Base-by-base conservation (phyloP, 768 basidiomycete species). In the Cubamyces lactineus region DNA sequence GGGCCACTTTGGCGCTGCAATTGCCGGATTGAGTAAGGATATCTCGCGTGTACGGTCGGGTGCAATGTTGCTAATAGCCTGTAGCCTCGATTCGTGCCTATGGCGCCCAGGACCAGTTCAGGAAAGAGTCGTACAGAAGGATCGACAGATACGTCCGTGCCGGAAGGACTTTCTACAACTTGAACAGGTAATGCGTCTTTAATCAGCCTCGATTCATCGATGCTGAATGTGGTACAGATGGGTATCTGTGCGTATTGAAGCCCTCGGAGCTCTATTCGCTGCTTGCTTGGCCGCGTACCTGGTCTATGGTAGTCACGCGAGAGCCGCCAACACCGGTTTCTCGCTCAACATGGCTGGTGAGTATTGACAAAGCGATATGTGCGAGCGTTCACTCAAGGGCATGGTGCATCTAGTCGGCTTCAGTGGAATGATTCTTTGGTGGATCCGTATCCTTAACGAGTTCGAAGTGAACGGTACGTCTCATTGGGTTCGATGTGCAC, bases 181-280 rank as follows among this genome's bases (percentile, higher is more conserved):
- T 83, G 57, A 82, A 82, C 66, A 49, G 67, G 68, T 70, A 3
- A 47, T 61, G 53, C 16, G 23, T 11, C 23, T 12, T 15, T 7
- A 5, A 1, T 2, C 4, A 15, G 8, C 1, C 19, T 6, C 15
- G 13, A 17, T 40, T 5, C 2, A 16, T 39, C 19, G 26, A 2
- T 23, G 5, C 49, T 50, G 6, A 41, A 13, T 11, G 8, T 3
- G 5, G 4, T 15, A 9, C 38, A 77, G 81, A 55, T 84, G 82
- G 82, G 71, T 82, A 45, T 75, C 72, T 56, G 72, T 80, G 51
- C 78, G 82, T 61, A 79, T 92, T 42, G 91, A 94, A 69, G 66
- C 73, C 9, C 65, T 84, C 26, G 82, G 83, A 3, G 82, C 78
- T 11, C 30, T 81, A 34, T 86, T 86, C 68, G 71, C 83, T 1